phyloP scores from a whole-genome alignment of 495 filamentous ascomycete species.

The Xylaria curta region DNA sequence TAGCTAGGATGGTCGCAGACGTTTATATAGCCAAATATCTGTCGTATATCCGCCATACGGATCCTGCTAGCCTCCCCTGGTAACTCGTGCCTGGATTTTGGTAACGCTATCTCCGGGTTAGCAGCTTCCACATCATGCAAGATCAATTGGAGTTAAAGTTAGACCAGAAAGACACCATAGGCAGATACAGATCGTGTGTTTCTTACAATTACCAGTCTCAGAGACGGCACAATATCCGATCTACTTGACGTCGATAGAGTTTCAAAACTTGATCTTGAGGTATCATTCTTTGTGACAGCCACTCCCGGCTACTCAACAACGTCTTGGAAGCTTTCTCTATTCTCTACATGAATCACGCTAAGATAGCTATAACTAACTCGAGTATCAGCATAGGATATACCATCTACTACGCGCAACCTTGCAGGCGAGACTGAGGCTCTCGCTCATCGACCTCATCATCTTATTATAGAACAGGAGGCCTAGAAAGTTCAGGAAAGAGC shows the following conservation, averaged over 20 bases:
- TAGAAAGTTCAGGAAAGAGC: neutral
- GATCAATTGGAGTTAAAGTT: neutral
- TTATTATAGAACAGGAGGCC: neutral
- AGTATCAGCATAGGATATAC: neutral
- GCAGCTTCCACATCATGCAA: neutral
- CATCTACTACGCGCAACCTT: neutral
- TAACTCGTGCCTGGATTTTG: neutral
- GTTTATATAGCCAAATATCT: no score
- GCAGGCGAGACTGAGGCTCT: neutral
- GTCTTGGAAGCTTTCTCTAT: no score
- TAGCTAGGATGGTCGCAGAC: no score
- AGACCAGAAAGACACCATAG: neutral
- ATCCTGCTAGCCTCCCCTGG: no score
- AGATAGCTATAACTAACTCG: neutral
- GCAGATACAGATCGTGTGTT: conserved; percentile 1
- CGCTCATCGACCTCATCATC: neutral
- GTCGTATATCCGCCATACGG: no score
- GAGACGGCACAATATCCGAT: neutral
- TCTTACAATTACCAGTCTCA: neutral
- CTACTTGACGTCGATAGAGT: neutral
- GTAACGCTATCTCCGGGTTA: neutral
- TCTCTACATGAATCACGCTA: no score
- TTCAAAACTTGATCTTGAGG: neutral
- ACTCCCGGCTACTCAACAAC: no score
- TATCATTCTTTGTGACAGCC: neutral